Evolutionary conservation across 768 basidiomycete species (phyloP).

Genomic region (Psilocybe cyanescens): DNA sequence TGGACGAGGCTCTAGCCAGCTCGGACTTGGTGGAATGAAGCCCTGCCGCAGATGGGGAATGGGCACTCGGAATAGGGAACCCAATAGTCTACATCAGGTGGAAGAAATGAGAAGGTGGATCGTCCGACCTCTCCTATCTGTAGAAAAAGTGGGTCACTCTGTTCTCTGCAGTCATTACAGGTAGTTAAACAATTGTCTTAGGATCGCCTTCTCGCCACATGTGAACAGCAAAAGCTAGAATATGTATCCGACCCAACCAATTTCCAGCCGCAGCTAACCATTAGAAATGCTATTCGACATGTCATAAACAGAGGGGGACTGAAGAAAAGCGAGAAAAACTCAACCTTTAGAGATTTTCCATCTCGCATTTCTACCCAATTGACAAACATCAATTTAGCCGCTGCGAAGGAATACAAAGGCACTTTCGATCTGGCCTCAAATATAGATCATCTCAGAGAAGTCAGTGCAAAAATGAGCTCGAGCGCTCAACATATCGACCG

Average conservation of each 20-base stretch:
- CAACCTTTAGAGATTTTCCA: conserved; percentile 25
- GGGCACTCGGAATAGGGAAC: conserved; percentile 46
- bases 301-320: conserved; percentile 11
- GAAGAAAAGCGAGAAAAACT: neutral
- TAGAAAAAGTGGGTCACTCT: conserved; percentile 60
- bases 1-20: conserved; percentile 53
- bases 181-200: conserved; percentile 28
- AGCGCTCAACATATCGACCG: conserved; percentile 44
- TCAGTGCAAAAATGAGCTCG: conserved; percentile 37
- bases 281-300: conserved; percentile 75
- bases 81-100: conserved; percentile 46
- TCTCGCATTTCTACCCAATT: conserved; percentile 34
- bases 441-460: conserved; percentile 39
- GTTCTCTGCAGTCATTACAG: neutral
- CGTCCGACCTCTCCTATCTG: conserved; percentile 67
- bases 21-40: conserved; percentile 73
- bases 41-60: conserved; percentile 77
- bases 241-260: conserved; percentile 76
- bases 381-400: conserved; percentile 33
- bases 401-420: conserved; percentile 30
- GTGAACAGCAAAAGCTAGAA: conserved; percentile 58
- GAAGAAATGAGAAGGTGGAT: conserved; percentile 73
- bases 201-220: conserved; percentile 84
- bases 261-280: conserved; percentile 71
- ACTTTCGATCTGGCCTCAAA: conserved; percentile 35